Conservation (phyloP, 208 protist genomes). For the Leishmania tarentolae region DNA sequence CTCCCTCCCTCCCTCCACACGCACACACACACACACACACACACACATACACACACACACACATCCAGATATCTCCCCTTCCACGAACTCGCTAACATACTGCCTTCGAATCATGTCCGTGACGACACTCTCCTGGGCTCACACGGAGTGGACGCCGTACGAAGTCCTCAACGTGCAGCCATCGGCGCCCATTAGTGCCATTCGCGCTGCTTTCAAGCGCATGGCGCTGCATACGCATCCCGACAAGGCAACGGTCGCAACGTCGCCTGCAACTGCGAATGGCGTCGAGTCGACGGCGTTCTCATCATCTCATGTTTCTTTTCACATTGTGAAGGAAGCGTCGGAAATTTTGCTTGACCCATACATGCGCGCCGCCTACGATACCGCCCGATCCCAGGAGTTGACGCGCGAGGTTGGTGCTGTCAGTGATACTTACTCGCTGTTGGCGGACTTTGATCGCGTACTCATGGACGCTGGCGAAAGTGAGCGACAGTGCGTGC, state of each 20-base stretch:
- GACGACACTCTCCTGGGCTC: slow-evolving; percentile 19
- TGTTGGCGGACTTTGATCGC: slow-evolving; percentile 60
- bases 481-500: slow-evolving; percentile 23
- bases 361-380: slow-evolving; percentile 51
- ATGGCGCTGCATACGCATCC: slow-evolving; percentile 75
- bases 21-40: no score
- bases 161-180: slow-evolving; percentile 50
- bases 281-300: not conserved
- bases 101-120: not conserved
- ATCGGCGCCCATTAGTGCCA: slow-evolving; percentile 46
- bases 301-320: slow-evolving; percentile 19
- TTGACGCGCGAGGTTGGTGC: slow-evolving; percentile 47
- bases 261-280: no score
- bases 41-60: no score
- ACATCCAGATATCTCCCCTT: not conserved
- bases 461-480: slow-evolving; percentile 12
- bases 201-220: slow-evolving; percentile 65
- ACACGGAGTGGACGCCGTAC: slow-evolving; percentile 57
- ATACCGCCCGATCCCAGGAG: slow-evolving; percentile 37
- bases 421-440: slow-evolving; percentile 60
- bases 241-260: slow-evolving; percentile 42
- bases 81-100: not conserved
- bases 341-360: slow-evolving; percentile 72
- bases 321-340: slow-evolving; percentile 71
- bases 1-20: no score